Percentiles rank a stretch among this genome's conserved stretches.
Conservation (phyloP, 306 rosid genomes). For the Rosa multiflora region DNA sequence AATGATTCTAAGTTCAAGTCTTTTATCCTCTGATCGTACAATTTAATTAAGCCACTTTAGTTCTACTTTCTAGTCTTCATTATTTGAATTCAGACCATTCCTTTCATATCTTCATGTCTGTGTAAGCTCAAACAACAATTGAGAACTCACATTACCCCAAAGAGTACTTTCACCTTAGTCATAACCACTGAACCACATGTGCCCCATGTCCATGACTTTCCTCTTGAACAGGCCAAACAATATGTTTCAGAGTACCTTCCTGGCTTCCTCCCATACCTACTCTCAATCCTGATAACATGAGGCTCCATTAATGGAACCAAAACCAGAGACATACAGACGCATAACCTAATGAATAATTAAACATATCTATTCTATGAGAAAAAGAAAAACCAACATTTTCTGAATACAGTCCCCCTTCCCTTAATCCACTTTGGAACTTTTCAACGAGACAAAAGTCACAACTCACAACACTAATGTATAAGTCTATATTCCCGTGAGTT, state of each 20-base stretch:
- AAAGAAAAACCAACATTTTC: neutral
- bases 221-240: neutral
- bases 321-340: neutral
- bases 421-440: neutral
- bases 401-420: neutral
- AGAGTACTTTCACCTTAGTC: neutral
- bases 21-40: neutral
- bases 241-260: neutral
- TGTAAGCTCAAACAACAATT: neutral
- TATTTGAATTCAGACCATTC: neutral
- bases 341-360: neutral
- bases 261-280: neutral
- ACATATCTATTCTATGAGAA: neutral
- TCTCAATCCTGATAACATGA: neutral
- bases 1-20: neutral
- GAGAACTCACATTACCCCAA: neutral
- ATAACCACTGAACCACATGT: neutral
- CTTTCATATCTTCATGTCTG: neutral
- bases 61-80: neutral
- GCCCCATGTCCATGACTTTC: neutral
- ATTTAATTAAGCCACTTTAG: neutral
- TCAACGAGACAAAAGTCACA: neutral
- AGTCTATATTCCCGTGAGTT: constrained; percentile 2
- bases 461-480: neutral
- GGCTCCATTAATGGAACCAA: constrained; percentile 9